Evolutionary conservation across 495 filamentous ascomycete species (phyloP), one percentile per base, ranked within the genome.

Genomic region (Venustampulla echinocandica): DNA sequence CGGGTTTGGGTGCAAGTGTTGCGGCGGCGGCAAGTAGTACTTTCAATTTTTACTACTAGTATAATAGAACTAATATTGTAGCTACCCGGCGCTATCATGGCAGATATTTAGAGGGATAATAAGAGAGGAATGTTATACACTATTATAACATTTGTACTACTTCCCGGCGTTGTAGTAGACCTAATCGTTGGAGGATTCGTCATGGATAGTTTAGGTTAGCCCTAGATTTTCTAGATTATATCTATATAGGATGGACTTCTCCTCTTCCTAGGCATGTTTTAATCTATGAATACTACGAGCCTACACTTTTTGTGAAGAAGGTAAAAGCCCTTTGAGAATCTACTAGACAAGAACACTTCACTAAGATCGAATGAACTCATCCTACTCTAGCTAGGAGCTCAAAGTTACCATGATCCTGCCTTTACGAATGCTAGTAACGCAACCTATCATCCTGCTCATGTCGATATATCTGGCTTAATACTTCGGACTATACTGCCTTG

Each of bases 1-100:
- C 85, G 42, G 85, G 85, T 37, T 85, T 88, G 38, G 81, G 82
- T n/a, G 86, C 84, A 0, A 70, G 87, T 2, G 84, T 86, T 81
- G 77, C 39, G 57, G 79, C n/a, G n/a, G n/a, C n/a, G 9, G 4
- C 41, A 18, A 2, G 2, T 2, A n/a, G 15, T 9, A 30, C 41
- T 13, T 1, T 10, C n/a, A n/a, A n/a, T n/a, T n/a, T n/a, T n/a
- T n/a, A n/a, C n/a, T n/a, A n/a, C n/a, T n/a, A n/a, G n/a, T 1
- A 24, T 7, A 2, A 42, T 7, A 27, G 4, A n/a, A 10, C 20
- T 14, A 9, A 19, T 10, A 30, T 32, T 19, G 69, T 71, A n/a
- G n/a, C n/a, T n/a, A n/a, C n/a, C n/a, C 20, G 85, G 84, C 38
- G 85, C 84, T 18, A 87, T 80, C 7, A 64, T 90, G 37, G 80